Conservation (phyloP, 768 basidiomycete genomes). For the Candolleomyces efflorescens region DNA sequence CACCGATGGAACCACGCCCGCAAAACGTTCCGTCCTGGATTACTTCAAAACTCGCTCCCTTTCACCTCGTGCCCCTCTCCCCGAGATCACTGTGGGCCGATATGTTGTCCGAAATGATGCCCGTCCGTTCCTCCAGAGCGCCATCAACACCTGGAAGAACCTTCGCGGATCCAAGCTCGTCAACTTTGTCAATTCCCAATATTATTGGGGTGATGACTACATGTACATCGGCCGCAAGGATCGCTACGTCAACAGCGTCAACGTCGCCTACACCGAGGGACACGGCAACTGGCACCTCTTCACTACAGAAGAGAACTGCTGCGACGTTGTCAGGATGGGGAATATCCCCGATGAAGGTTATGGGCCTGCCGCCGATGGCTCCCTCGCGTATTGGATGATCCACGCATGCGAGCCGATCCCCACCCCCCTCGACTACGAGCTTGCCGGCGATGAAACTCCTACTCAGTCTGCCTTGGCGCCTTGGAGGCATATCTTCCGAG, state of each 20-base stretch:
- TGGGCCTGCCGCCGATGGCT: neutral
- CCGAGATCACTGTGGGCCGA: slow-evolving; percentile 4
- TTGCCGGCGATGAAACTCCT: neutral
- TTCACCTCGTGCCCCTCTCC: neutral
- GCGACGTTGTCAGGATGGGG: slow-evolving; percentile 2
- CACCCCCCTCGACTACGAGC: slow-evolving; percentile 2
- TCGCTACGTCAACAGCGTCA: slow-evolving; percentile 5
- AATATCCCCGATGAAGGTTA: neutral
- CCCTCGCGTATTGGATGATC: slow-evolving; percentile 8
- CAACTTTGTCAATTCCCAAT: slow-evolving; percentile 7
- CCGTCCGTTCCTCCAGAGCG: neutral
- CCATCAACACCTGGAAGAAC: slow-evolving; percentile 1
- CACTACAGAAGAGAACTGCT: neutral
- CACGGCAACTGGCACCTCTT: slow-evolving; percentile 9
- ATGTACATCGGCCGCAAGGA: slow-evolving; percentile 6
- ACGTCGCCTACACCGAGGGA: slow-evolving; percentile 8
- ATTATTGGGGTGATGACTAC: slow-evolving; percentile 1
- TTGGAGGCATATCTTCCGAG: slow-evolving; percentile 9
- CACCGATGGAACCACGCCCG: neutral
- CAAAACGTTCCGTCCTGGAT: neutral
- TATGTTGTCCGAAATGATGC: slow-evolving; percentile 8
- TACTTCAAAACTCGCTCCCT: slow-evolving; percentile 1
- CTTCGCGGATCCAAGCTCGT: neutral
- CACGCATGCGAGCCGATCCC: slow-evolving; percentile 8
- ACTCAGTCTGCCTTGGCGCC: slow-evolving; percentile 1